A percentile compares a stretch with the other conserved stretches of the same genome.
Evolutionary conservation across 2,329 filamentous ascomycete genomes (phyloP).

Genomic region (Trichoderma citrinoviride): DNA sequence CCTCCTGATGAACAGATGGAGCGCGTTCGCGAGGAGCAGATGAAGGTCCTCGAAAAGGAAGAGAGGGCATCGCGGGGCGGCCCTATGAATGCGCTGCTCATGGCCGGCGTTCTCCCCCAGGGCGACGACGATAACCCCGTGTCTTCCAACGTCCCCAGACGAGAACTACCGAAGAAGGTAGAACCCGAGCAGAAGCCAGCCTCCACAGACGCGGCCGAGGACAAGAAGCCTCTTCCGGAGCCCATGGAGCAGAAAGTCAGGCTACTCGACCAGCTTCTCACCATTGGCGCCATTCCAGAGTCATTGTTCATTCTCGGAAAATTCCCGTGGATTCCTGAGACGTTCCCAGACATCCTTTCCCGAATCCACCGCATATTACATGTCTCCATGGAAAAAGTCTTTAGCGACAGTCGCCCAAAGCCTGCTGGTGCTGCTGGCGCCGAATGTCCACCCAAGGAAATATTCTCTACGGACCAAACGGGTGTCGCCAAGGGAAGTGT

Average conservation of each 20-base stretch:
- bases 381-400: conserved; percentile 76
- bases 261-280: conserved; percentile 79
- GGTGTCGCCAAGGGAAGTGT: conserved; percentile 68
- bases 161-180: conserved; percentile 52
- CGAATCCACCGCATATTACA: conserved; percentile 81
- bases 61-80: conserved; percentile 70
- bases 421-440: conserved; percentile 27
- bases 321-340: conserved; percentile 88
- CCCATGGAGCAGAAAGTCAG: conserved; percentile 85
- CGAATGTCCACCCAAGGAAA: conserved; percentile 45
- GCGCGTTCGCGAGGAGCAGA: conserved; percentile 63
- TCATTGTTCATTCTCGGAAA: conserved; percentile 87
- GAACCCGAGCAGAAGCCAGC: conserved; percentile 52
- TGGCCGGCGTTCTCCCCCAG: conserved; percentile 74
- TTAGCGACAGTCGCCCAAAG: conserved; percentile 45
- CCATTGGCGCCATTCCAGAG: conserved; percentile 89
- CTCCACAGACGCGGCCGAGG: conserved; percentile 43
- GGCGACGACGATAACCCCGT: conserved; percentile 66
- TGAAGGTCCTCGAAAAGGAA: conserved; percentile 74
- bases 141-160: conserved; percentile 41
- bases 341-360: conserved; percentile 76
- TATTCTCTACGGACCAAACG: conserved; percentile 58
- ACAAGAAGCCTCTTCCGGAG: conserved; percentile 59
- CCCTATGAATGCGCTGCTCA: conserved; percentile 77
- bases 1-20: conserved; percentile 83